These are phyloP conservation scores for Hippophae tibetana DNA, from an alignment of 306 rosid genomes.

Conservation along the genomic window DNA sequence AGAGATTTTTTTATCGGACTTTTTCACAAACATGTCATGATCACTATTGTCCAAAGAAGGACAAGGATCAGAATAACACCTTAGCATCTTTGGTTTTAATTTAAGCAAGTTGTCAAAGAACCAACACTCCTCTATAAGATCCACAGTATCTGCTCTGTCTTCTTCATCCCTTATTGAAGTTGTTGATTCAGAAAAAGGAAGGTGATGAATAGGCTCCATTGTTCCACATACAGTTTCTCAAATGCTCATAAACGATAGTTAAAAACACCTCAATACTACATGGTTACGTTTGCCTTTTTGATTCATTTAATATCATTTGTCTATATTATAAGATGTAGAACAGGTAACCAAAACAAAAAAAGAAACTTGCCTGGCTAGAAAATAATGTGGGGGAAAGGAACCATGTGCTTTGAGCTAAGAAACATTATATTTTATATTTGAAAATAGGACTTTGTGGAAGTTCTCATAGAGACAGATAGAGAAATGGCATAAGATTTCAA, in stretches of 20 bases:
- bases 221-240: constrained; percentile 1
- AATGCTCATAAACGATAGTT: neutral
- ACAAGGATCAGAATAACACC: constrained; percentile 58
- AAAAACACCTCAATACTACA: neutral
- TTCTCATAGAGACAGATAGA: neutral
- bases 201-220: constrained; percentile 35
- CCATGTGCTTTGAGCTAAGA: neutral
- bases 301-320: neutral
- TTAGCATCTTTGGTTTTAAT: constrained; percentile 38
- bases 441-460: neutral
- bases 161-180: constrained; percentile 26
- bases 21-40: constrained; percentile 15
- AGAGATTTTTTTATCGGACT: neutral
- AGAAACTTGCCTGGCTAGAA: neutral
- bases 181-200: neutral
- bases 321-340: neutral
- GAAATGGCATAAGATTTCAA: neutral
- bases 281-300: neutral
- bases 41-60: constrained; percentile 28
- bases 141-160: constrained; percentile 39
- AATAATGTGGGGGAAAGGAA: neutral
- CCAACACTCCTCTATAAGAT: constrained; percentile 78
- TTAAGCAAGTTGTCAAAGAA: constrained; percentile 57
- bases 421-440: neutral
- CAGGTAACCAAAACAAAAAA: too few relatives aligned